Evolutionary conservation across 352 stramenopile species (phyloP), one percentile per base, ranked within the genome.

Genomic region (Peronospora belbahrii): DNA sequence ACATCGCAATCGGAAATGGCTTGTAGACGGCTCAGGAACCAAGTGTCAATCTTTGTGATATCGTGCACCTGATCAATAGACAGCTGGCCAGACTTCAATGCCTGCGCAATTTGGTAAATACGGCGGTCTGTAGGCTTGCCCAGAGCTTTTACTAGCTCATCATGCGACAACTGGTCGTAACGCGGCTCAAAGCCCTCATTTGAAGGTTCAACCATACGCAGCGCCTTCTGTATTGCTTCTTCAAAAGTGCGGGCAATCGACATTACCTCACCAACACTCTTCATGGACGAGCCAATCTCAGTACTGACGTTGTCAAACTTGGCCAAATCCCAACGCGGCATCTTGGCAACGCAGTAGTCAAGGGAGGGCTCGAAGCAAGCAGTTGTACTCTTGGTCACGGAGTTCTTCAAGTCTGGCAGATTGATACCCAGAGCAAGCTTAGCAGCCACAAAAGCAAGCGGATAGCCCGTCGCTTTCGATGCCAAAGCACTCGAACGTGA

Each of bases 21-120:
- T 59, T 98, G 72, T 15, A 99, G 77, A 62, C 97, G 97, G 50
- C 79, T 87, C 32, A 99, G 74, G 77, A 99, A 99, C 96, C 96
- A 99, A 40, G 86, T 95, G 68, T 99, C 97, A 65, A 99, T 99
- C 67, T 98, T 99, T 7, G 96, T 99, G 50, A 98, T 82, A 20
- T 97, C 76, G 65, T 99, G 92, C 24, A 99, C 88, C 47, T 97
- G 83, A 15, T 98, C 88, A 14, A 99, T 89, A 11, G 78, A 88
- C 59, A 96, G 86, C 28, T 87, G 83, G 18, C 88, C 92, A 40
- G 92, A 68, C 54, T 97, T 94, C 11, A 98, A 67, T 14, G 80
- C 77, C 18, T 80, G 67, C 6, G 80, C 80, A 41, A 91, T 91
- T 56, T 88, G 77, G 59, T 88, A 91, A 49, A 91, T 91, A 18